Percentiles rank a stretch among this genome's conserved stretches.
Evolutionary conservation across 2,329 filamentous ascomycete species (phyloP).

Genomic region (Xylariales sp.): DNA sequence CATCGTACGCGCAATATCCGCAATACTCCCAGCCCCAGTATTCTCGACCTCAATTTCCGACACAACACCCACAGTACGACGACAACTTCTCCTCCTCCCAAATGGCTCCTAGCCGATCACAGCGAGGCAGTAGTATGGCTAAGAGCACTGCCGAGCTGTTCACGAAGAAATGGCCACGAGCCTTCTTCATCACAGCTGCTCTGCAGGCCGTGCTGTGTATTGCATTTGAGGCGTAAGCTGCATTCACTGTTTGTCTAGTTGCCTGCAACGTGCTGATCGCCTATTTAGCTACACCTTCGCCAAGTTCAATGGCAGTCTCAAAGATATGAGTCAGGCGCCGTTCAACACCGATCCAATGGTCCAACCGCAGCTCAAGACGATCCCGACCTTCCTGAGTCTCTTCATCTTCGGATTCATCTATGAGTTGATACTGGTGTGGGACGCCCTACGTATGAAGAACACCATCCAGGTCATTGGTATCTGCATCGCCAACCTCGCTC

Average conservation of each 20-base stretch:
- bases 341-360: conserved; percentile 35
- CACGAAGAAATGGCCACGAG: conserved; percentile 81
- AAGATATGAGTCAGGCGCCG: conserved; percentile 27
- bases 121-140: conserved; percentile 26
- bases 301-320: conserved; percentile 67
- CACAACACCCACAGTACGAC: conserved; percentile 24
- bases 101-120: conserved; percentile 29
- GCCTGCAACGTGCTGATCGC: background rate
- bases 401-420: conserved; percentile 98
- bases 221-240: conserved; percentile 76
- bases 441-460: conserved; percentile 90
- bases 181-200: conserved; percentile 70
- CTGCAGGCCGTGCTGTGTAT: conserved; percentile 77
- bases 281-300: conserved; percentile 76
- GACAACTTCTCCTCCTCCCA: conserved; percentile 25
- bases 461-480: conserved; percentile 97
- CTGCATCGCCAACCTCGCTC: conserved; percentile 84
- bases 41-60: conserved; percentile 10
- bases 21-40: conserved; percentile 17
- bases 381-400: conserved; percentile 90
- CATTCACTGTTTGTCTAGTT: conserved; percentile 3
- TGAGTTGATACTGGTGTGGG: conserved; percentile 83
- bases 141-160: conserved; percentile 66
- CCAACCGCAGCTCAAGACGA: conserved; percentile 60
- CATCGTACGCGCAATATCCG: conserved; percentile 12